Base-by-base conservation (phyloP, 768 basidiomycete genomes). In the Phanerochaete carnosa region DNA sequence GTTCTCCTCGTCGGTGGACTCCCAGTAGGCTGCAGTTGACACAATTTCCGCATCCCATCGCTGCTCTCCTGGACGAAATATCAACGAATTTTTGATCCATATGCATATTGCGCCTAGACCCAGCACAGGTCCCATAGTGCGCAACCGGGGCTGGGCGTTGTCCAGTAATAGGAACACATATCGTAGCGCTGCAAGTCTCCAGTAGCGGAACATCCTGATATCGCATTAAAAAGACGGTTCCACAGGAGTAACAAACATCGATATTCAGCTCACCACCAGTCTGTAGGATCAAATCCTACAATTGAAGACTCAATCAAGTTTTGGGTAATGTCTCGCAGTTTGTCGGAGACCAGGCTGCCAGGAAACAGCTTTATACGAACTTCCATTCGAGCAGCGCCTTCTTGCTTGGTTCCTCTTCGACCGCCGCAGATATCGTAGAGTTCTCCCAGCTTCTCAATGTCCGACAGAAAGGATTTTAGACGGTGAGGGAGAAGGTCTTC, bases 21-120 rank as follows among this genome's bases (percentile, higher is more conserved):
- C n/a, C 12, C 26, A 23, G 25, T 23, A 50, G 2, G 47, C 47
- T 6, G 47, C n/a, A 23, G 12, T 50, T 6, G 3, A 8, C 47
- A 28, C 26, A 23, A 56, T 13, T 4, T 8, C n/a, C 28, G n/a
- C 12, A 11, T 56, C 55, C 55, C 55, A 56, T 3, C 35, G 22
- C 35, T 56, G 15, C 4, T 56, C 55, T 39, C 55, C 55, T n/a
- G 35, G 52, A 3, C 55, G 55, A n/a, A n/a, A n/a, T n/a, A n/a
- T n/a, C n/a, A n/a, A n/a, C n/a, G n/a, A n/a, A n/a, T n/a, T n/a
- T n/a, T n/a, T n/a, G n/a, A n/a, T n/a, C n/a, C n/a, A n/a, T n/a
- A n/a, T n/a, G n/a, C n/a, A n/a, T n/a, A n/a, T n/a, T n/a, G n/a
- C 53, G 15, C 53, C 53, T 4, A 55, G 23, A 5, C 33, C 30